A percentile compares a stretch with the other conserved stretches of the same genome.
phyloP scores from a whole-genome alignment of 148 eudicot species.

The Cornus controversa region DNA sequence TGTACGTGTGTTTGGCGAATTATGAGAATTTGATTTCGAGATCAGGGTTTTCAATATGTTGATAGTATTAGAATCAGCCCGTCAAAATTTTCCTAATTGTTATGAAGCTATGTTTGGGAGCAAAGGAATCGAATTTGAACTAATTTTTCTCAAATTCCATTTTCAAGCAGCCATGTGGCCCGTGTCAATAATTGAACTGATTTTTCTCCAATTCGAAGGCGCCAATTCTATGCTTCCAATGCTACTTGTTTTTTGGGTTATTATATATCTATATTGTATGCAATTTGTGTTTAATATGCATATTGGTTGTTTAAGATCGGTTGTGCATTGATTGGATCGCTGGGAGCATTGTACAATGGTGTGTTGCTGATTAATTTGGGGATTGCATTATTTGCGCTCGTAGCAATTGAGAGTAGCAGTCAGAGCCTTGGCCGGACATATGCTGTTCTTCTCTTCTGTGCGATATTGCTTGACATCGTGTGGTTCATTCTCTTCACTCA shows the following conservation, averaged over 20 bases:
- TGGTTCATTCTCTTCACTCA: constrained; percentile 82
- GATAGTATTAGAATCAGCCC: too few relatives aligned
- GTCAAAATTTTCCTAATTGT: too few relatives aligned
- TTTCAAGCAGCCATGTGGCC: too few relatives aligned
- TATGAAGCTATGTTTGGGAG: too few relatives aligned
- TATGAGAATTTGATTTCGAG: neutral
- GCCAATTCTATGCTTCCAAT: neutral
- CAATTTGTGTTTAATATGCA: neutral
- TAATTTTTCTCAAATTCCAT: too few relatives aligned
- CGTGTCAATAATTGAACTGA: too few relatives aligned
- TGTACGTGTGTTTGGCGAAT: neutral
- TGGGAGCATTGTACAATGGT: constrained; percentile 79
- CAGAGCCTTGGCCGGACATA: constrained; percentile 89
- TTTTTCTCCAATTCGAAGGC: too few relatives aligned
- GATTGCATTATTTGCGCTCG: constrained; percentile 80
- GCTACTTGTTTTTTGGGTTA: neutral
- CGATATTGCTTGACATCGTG: constrained; percentile 61
- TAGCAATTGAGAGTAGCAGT: constrained; percentile 93
- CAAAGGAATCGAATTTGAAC: too few relatives aligned
- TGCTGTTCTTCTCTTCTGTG: constrained; percentile 71
- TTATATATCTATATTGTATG: neutral
- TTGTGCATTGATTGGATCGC: constrained; percentile 85
- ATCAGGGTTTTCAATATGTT: neutral
- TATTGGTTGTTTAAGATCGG: constrained; percentile 51
- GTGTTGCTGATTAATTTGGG: constrained; percentile 69